phyloP scores from a whole-genome alignment of 179 eudicot species.

The Silene coronaria region DNA sequence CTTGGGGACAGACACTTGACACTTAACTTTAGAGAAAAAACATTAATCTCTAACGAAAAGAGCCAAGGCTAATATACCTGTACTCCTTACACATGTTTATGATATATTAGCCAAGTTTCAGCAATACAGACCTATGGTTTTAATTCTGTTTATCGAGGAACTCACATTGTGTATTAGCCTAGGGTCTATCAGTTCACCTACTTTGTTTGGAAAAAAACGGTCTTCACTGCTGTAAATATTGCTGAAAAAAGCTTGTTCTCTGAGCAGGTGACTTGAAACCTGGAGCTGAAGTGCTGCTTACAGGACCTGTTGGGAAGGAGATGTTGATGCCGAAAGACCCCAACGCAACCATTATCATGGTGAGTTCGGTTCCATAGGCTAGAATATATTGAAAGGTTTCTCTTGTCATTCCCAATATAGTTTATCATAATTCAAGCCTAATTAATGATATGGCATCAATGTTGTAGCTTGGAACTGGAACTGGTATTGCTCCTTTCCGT shows the following conservation, averaged over 20 bases:
- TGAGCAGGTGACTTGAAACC: conserved; percentile 87
- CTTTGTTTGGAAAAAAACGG: not conserved
- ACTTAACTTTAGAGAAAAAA: not conserved
- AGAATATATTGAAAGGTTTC: not conserved
- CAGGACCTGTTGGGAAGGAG: conserved; percentile 99
- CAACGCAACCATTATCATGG: conserved; percentile 84
- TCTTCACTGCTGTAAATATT: not conserved
- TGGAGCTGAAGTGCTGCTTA: conserved; percentile 73
- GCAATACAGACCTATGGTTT: not conserved
- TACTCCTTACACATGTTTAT: no score
- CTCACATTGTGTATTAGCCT: not conserved
- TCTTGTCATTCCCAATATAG: not conserved
- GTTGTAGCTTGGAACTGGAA: conserved; percentile 93
- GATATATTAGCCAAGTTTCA: not conserved
- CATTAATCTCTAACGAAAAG: no score
- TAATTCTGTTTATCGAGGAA: not conserved
- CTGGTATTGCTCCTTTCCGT: conserved; percentile 98
- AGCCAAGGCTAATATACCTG: not conserved
- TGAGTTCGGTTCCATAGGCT: conserved; percentile 12
- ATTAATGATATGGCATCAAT: conserved; percentile 1
- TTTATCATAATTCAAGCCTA: not conserved
- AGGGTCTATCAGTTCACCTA: not conserved
- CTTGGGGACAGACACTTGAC: no score
- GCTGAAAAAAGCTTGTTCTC: conserved; percentile 2
- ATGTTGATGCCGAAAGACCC: conserved; percentile 99